Percentiles rank a stretch among this genome's conserved stretches.
These are phyloP conservation scores for Ensete ventricosum DNA, from an alignment of 176 grass and related monocot species.

Conservation along the genomic window DNA sequence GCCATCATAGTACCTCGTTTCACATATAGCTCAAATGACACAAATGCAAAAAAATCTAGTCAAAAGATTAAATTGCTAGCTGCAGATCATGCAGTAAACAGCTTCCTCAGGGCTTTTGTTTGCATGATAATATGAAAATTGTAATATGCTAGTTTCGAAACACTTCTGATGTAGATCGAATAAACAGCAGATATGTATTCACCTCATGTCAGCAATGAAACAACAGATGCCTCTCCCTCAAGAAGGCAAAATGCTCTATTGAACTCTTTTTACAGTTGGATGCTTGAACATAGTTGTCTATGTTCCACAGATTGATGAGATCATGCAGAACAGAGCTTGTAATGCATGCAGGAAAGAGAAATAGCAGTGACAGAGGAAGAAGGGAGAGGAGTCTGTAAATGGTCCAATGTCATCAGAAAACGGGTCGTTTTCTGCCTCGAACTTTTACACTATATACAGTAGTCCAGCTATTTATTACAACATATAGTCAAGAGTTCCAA, in stretches of 20 bases:
- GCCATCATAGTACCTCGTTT: background rate
- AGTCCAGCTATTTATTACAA: background rate
- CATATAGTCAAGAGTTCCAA: background rate
- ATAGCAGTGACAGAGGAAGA: background rate
- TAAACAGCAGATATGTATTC: no score
- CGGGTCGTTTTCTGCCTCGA: no score
- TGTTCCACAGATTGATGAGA: background rate
- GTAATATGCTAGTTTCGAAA: no score
- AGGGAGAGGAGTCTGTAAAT: background rate
- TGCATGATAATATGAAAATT: no score
- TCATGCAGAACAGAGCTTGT: background rate
- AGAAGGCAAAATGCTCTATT: background rate
- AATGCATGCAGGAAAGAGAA: background rate
- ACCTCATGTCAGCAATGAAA: no score
- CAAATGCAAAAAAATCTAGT: background rate
- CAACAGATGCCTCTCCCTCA: background rate
- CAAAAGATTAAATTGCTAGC: background rate
- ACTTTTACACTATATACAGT: background rate
- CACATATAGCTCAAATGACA: background rate
- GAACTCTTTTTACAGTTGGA: no score
- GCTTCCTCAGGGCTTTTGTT: background rate
- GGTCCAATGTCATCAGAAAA: background rate
- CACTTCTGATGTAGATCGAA: no score
- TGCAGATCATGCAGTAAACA: background rate
- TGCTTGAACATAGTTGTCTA: no score